Evolutionary conservation across 2,329 filamentous ascomycete genomes (phyloP).

Genomic region (Aspergillus carbonarius): DNA sequence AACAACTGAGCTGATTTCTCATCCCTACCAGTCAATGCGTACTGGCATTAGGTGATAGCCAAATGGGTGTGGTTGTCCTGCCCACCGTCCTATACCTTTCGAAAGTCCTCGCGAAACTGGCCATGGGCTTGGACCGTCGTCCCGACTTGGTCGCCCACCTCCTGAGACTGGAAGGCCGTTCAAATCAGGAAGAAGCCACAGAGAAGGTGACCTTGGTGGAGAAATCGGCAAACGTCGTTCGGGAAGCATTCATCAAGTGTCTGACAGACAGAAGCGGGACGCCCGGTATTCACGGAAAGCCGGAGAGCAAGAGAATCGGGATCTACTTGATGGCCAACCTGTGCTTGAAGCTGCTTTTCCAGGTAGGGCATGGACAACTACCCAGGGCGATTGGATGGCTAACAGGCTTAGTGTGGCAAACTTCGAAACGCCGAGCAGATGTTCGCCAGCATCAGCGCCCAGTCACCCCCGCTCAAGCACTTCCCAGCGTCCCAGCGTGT

Average conservation of each 20-base stretch:
- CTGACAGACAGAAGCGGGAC: slow-evolving; percentile 74
- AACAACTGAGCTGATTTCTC: slow-evolving; percentile 5
- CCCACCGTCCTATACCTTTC: slow-evolving; percentile 81
- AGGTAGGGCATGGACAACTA: slow-evolving; percentile 49
- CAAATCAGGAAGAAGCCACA: slow-evolving; percentile 60
- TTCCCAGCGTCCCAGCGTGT: slow-evolving; percentile 86
- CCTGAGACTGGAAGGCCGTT: slow-evolving; percentile 39
- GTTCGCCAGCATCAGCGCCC: slow-evolving; percentile 81
- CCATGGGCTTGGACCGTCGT: slow-evolving; percentile 77
- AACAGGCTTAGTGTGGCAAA: slow-evolving; percentile 64
- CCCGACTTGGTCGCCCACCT: slow-evolving; percentile 73
- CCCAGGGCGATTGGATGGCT: neutral
- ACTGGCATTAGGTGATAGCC: slow-evolving; percentile 75
- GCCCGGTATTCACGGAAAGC: slow-evolving; percentile 59
- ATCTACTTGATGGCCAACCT: slow-evolving; percentile 93
- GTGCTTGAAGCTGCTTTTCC: slow-evolving; percentile 82
- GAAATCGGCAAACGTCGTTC: slow-evolving; percentile 81
- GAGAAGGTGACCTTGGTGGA: slow-evolving; percentile 79
- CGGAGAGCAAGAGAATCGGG: slow-evolving; percentile 80
- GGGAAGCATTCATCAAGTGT: slow-evolving; percentile 88
- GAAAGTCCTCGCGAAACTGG: slow-evolving; percentile 74
- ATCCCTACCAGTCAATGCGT: slow-evolving; percentile 66
- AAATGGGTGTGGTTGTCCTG: slow-evolving; percentile 77
- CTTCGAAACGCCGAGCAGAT: slow-evolving; percentile 82
- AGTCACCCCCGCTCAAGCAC: slow-evolving; percentile 74